Evolutionary conservation across 2,329 filamentous ascomycete genomes (phyloP).

Genomic region (Albophoma yamanashiensis): DNA sequence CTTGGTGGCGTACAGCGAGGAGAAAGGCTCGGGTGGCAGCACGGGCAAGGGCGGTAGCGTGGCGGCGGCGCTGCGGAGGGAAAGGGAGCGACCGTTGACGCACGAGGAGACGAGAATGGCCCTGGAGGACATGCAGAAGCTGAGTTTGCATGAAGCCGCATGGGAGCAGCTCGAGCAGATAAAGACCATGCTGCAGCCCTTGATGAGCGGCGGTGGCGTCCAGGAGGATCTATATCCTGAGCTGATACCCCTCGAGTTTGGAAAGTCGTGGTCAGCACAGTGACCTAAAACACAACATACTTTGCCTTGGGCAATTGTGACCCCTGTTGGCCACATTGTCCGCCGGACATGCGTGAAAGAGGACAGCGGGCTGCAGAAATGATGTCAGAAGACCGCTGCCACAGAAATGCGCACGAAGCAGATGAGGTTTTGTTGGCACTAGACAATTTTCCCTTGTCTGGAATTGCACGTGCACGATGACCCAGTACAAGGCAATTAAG

Average conservation of each 20-base stretch:
- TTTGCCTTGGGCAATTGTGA: constrained; percentile 3
- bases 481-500: neutral
- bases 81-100: constrained; percentile 17
- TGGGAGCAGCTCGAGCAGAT: constrained; percentile 12
- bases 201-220: constrained; percentile 5
- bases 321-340: no score
- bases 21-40: constrained; percentile 1
- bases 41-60: constrained; percentile 4
- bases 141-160: constrained; percentile 11
- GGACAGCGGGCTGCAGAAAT: no score
- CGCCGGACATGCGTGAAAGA: no score
- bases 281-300: constrained; percentile 3
- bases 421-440: neutral
- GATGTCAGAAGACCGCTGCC: neutral
- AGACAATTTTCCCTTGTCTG: neutral
- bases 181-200: constrained; percentile 12
- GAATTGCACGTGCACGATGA: neutral
- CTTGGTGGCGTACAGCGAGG: constrained; percentile 19
- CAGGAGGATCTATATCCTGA: constrained; percentile 2
- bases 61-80: constrained; percentile 12
- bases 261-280: neutral
- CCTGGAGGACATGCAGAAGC: constrained; percentile 12
- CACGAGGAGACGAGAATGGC: constrained; percentile 13
- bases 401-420: neutral
- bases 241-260: constrained; percentile 12